Percentiles rank a stretch among this genome's conserved stretches.
phyloP scores from a whole-genome alignment of 148 eudicot genomes.

The Salicornia ramosissima region DNA sequence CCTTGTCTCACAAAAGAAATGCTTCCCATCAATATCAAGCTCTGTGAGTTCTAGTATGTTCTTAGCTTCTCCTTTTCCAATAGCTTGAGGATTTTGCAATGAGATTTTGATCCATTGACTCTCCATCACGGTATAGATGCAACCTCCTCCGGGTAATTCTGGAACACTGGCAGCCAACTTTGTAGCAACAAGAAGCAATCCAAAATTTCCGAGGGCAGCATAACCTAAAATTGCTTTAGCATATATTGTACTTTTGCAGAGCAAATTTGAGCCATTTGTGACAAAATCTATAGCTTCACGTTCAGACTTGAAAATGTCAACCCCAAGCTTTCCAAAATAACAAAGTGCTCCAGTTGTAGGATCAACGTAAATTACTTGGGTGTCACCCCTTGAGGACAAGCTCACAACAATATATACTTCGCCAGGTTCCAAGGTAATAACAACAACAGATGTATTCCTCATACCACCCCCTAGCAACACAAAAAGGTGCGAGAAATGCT shows the following conservation, averaged over 20 bases:
- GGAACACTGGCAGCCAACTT: slow-evolving; percentile 71
- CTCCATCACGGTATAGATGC: slow-evolving; percentile 75
- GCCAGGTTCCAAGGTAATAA: slow-evolving; percentile 67
- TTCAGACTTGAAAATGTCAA: slow-evolving; percentile 77
- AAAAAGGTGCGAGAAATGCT: background rate
- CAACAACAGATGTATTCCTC: slow-evolving; percentile 77
- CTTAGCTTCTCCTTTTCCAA: slow-evolving; percentile 83
- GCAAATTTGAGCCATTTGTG: slow-evolving; percentile 77
- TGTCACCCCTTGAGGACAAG: slow-evolving; percentile 59
- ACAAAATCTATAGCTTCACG: slow-evolving; percentile 76
- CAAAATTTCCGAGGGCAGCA: slow-evolving; percentile 73
- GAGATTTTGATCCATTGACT: slow-evolving; percentile 85
- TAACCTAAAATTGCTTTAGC: slow-evolving; percentile 88
- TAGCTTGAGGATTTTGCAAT: slow-evolving; percentile 83
- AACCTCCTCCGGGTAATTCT: slow-evolving; percentile 84
- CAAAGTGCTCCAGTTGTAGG: slow-evolving; percentile 88
- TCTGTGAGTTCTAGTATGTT: slow-evolving; percentile 74
- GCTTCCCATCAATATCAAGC: slow-evolving; percentile 93
- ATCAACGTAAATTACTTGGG: slow-evolving; percentile 86
- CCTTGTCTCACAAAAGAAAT: slow-evolving; percentile 87
- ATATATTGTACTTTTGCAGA: slow-evolving; percentile 56
- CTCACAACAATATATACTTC: slow-evolving; percentile 79
- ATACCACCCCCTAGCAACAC: slow-evolving; percentile 41
- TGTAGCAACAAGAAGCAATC: slow-evolving; percentile 83
- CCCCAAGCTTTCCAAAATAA: slow-evolving; percentile 55